Conservation (phyloP, 495 filamentous ascomycete species). For the Aspergillus biplanus region DNA sequence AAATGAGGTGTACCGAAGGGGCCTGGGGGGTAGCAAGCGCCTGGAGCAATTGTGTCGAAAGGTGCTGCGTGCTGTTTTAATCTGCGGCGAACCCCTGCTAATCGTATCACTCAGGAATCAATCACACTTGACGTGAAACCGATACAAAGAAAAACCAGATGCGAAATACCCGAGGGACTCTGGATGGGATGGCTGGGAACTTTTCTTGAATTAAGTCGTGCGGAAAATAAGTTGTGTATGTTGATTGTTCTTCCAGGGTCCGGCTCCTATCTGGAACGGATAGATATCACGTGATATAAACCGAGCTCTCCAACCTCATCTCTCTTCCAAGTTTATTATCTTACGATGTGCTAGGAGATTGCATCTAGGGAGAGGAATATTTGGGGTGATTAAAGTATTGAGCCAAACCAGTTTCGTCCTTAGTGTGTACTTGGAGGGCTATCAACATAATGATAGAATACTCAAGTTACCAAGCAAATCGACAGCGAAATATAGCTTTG, state of each 20-base stretch:
- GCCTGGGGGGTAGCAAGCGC: neutral
- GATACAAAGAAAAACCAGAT: neutral
- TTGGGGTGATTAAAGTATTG: neutral
- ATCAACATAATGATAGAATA: neutral
- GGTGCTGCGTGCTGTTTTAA: neutral
- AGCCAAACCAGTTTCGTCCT: neutral
- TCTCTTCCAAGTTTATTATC: too few relatives aligned
- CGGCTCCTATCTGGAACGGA: neutral
- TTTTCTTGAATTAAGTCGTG: too few relatives aligned
- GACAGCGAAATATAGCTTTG: conserved; percentile 5
- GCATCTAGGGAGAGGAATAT: too few relatives aligned
- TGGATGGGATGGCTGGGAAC: neutral
- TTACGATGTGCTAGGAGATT: too few relatives aligned
- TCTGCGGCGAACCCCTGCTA: neutral
- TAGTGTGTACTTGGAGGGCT: neutral
- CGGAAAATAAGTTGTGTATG: neutral
- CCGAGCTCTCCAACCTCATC: neutral
- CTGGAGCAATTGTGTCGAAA: conserved; percentile 2
- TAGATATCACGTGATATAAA: neutral
- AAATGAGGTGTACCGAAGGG: neutral
- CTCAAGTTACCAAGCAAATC: conserved; percentile 1
- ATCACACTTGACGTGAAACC: too few relatives aligned
- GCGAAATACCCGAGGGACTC: neutral
- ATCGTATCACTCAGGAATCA: neutral
- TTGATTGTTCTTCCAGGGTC: neutral